A percentile compares a stretch with the other conserved stretches of the same genome.
Conservation (phyloP, 2,329 filamentous ascomycete genomes). For the Zymoseptoria brevis region DNA sequence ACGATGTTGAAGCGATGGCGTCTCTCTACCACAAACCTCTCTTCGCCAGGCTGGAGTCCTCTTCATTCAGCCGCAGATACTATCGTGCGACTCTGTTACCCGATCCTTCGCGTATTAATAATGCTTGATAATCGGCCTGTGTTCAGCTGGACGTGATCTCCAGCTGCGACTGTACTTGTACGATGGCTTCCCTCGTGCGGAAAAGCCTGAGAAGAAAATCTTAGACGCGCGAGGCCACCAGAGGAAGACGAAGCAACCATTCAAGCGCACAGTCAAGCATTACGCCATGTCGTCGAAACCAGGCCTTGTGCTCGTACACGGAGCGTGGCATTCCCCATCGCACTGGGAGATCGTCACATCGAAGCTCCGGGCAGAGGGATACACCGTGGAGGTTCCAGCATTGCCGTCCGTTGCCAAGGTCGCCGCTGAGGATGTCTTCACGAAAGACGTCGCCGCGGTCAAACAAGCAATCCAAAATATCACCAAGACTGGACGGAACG, state of each 20-base stretch:
- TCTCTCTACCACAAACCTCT: background rate
- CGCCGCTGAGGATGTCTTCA: constrained; percentile 1
- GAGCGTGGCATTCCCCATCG: constrained; percentile 6
- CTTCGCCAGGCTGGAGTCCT: background rate
- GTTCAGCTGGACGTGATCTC: background rate
- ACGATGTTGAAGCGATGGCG: background rate
- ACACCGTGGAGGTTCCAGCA: constrained; percentile 4
- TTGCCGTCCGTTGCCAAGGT: constrained; percentile 1
- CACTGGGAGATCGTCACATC: constrained; percentile 4
- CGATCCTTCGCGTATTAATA: background rate
- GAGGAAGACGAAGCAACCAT: background rate
- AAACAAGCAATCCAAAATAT: constrained; percentile 12
- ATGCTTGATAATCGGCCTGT: background rate
- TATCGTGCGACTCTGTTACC: background rate
- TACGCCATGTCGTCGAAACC: constrained; percentile 3
- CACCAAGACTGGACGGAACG: constrained; percentile 17
- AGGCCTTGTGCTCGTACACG: constrained; percentile 7
- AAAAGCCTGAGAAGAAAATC: background rate
- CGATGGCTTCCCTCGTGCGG: background rate
- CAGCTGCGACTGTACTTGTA: background rate
- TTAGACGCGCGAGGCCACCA: background rate
- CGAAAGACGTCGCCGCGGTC: constrained; percentile 3
- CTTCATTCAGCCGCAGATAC: background rate
- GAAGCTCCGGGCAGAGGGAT: constrained; percentile 4
- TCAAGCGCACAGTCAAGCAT: background rate